Base-by-base conservation (phyloP, 2,329 filamentous ascomycete species). In the Ophiobolus disseminans region DNA sequence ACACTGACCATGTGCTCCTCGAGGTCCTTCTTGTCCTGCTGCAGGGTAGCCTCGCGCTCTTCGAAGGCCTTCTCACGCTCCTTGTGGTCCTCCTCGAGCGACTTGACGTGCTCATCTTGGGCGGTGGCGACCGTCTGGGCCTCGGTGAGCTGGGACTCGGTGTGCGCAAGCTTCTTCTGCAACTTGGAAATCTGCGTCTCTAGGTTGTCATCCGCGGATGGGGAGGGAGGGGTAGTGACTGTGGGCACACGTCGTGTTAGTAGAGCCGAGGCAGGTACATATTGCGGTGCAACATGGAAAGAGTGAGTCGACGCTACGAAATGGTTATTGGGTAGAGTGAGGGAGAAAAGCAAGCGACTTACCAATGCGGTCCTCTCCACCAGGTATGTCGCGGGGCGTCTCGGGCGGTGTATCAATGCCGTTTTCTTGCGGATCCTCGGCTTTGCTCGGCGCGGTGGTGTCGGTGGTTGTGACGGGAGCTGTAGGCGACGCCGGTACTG, bases 1-100 rank as follows among this genome's bases (percentile, higher is more conserved):
- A 74, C 70, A 30, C 67, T 72, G 36, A 75, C 72, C 71, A 75
- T 73, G 58, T 75, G 71, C 55, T 74, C 71, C 57, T 74, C 72
- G 5, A 74, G 57, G 19, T 69, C 66, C 57, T 69, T 69, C 62
- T 74, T 75, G 48, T 73, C 70, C 52, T 67, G 63, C 49, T 68
- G 53, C 21, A 69, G 60, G 1, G 65, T 57, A 20, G 49, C 40
- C 44, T 69, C 66, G 25, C 65, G 62, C 55, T 67, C 63, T 39
- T 66, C 61, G 43, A 69, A 71, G 26, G 55, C 59, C 45, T 53
- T 57, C 48, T 65, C 60, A 40, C 65, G 63, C 54, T 66, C 66
- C 45, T 64, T 63, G 62, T 69, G 60, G 42, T 72, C 69, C 20
- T 65, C 62, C 42, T 72, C 64, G 39, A 70, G 60, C 21, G 52